A percentile compares a stretch with the other conserved stretches of the same genome.
Conservation (phyloP, 1,284 basidiomycete species). For the Sanghuangporus sanghuang region DNA sequence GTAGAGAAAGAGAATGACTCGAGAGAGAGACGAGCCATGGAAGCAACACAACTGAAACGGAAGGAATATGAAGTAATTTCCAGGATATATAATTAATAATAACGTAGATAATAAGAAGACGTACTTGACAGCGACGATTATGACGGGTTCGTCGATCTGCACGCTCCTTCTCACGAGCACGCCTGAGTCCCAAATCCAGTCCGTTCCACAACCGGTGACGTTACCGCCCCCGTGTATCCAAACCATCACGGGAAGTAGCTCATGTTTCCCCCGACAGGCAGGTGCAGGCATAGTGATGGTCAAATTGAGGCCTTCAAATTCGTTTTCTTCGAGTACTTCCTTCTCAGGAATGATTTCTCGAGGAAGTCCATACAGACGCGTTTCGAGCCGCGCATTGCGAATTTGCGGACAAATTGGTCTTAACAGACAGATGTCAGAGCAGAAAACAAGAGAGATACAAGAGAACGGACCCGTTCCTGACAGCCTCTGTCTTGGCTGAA, state of each 20-base stretch:
- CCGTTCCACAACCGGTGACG: slow-evolving; percentile 58
- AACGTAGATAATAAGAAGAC: slow-evolving; percentile 25
- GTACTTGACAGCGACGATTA: slow-evolving; percentile 73
- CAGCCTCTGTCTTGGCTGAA: slow-evolving; percentile 51
- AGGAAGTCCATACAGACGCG: slow-evolving; percentile 55
- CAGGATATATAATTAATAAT: background rate
- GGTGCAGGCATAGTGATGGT: slow-evolving; percentile 69
- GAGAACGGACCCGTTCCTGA: slow-evolving; percentile 50
- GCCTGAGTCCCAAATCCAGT: slow-evolving; percentile 71
- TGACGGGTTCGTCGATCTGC: slow-evolving; percentile 52
- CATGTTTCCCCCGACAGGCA: slow-evolving; percentile 24
- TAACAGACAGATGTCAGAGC: background rate
- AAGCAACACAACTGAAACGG: background rate
- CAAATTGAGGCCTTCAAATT: slow-evolving; percentile 72
- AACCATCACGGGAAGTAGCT: slow-evolving; percentile 63
- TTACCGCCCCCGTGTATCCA: slow-evolving; percentile 76
- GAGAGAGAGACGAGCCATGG: background rate
- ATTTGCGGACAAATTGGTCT: slow-evolving; percentile 75
- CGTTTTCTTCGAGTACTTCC: slow-evolving; percentile 46
- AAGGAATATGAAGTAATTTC: background rate
- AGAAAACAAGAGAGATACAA: background rate
- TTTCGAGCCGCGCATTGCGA: slow-evolving; percentile 44
- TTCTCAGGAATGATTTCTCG: slow-evolving; percentile 49
- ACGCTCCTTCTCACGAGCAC: slow-evolving; percentile 63
- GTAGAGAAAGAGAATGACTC: background rate